Conservation (phyloP, 305 asterid genomes). For the Nicotiana rustica region DNA sequence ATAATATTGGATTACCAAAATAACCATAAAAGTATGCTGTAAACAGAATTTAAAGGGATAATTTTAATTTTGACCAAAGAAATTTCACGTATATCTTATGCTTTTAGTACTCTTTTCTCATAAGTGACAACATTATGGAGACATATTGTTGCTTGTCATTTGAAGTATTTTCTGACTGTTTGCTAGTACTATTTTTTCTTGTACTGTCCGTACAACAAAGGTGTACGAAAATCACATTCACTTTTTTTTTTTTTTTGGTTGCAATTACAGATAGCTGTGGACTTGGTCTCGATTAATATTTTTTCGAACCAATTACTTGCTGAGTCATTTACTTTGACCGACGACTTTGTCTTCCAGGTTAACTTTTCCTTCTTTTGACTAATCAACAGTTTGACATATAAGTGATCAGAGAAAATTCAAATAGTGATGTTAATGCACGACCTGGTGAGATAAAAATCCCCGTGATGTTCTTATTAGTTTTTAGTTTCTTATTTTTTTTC, state of each 20-base stretch:
- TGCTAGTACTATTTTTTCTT: background rate
- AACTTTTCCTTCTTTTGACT: background rate
- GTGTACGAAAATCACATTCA: background rate
- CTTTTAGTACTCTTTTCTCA: background rate
- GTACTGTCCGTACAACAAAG: slow-evolving; percentile 12
- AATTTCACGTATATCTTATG: background rate
- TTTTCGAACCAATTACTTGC: background rate
- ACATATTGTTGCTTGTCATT: background rate
- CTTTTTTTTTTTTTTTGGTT: background rate
- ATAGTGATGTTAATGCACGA: background rate
- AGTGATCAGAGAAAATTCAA: slow-evolving; percentile 1
- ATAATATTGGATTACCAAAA: background rate
- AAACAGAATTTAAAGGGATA: background rate
- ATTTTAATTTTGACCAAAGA: background rate
- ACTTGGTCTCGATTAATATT: background rate
- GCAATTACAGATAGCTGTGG: background rate
- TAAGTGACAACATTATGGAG: background rate
- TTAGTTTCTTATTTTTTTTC: background rate
- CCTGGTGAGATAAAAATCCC: background rate
- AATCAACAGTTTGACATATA: background rate
- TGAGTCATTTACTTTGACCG: slow-evolving; percentile 25
- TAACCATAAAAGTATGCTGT: background rate
- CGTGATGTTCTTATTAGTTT: background rate
- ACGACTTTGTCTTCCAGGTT: background rate
- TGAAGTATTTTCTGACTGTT: background rate